Percentiles rank a stretch among this genome's conserved stretches.
These are phyloP conservation scores for Solioccasus polychromus DNA, from an alignment of 768 basidiomycete genomes.

Conservation along the genomic window DNA sequence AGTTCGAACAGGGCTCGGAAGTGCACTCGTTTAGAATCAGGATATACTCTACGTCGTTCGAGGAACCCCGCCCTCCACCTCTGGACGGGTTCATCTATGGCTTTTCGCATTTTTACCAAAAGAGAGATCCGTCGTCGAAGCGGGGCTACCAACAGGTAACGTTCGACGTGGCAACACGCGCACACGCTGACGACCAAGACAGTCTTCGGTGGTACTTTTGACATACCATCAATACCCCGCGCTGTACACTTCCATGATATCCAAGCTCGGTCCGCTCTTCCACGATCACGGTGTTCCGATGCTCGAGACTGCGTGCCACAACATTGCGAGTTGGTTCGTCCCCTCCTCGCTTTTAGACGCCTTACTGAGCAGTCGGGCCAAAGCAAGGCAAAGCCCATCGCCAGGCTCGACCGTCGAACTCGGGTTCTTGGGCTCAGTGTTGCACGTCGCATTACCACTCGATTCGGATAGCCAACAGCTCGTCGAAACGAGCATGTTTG, in stretches of 20 bases:
- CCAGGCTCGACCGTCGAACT: slow-evolving; percentile 70
- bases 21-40: slow-evolving; percentile 86
- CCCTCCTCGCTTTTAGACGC: background rate
- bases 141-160: slow-evolving; percentile 79
- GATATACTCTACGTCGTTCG: slow-evolving; percentile 34
- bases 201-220: slow-evolving; percentile 65
- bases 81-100: slow-evolving; percentile 75
- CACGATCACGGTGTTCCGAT: slow-evolving; percentile 72
- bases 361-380: slow-evolving; percentile 28
- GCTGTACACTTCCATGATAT: slow-evolving; percentile 68
- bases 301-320: slow-evolving; percentile 83
- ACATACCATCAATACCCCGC: slow-evolving; percentile 80
- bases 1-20: slow-evolving; percentile 82
- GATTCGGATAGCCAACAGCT: slow-evolving; percentile 72
- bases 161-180: background rate
- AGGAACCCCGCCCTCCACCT: slow-evolving; percentile 33
- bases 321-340: slow-evolving; percentile 79
- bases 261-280: slow-evolving; percentile 72
- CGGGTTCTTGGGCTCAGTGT: slow-evolving; percentile 76
- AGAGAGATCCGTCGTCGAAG: slow-evolving; percentile 58
- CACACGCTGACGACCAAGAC: slow-evolving; percentile 3
- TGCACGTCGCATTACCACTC: slow-evolving; percentile 71
- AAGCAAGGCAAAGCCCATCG: slow-evolving; percentile 73
- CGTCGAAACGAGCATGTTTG: slow-evolving; percentile 48
- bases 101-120: slow-evolving; percentile 74